These are phyloP conservation scores for Hemileia vastatrix DNA, from an alignment of 1,284 basidiomycete species.

Conservation along the genomic window DNA sequence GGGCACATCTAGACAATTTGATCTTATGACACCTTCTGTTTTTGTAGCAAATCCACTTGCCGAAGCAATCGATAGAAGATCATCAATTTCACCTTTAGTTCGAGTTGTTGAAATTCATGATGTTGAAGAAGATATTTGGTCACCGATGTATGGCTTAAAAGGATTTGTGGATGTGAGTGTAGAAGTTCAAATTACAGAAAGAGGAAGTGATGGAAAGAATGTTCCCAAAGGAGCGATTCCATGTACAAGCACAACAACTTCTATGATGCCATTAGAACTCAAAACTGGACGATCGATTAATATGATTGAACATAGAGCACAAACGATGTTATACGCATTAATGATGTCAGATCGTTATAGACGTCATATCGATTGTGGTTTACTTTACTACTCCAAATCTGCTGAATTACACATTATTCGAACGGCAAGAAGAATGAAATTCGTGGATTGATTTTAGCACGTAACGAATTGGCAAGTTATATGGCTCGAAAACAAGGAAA, in stretches of 20 bases:
- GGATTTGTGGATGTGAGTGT: slow-evolving; percentile 90
- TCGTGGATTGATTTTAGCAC: slow-evolving; percentile 63
- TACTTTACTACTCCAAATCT: slow-evolving; percentile 87
- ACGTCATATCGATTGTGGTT: slow-evolving; percentile 57
- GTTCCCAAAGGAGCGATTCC: slow-evolving; percentile 31
- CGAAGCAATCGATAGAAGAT: too few species aligned
- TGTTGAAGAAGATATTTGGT: slow-evolving; percentile 95
- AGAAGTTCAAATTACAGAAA: too few species aligned
- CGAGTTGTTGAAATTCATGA: too few species aligned
- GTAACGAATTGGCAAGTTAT: slow-evolving; percentile 77
- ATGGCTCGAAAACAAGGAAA: slow-evolving; percentile 49
- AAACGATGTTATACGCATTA: slow-evolving; percentile 93
- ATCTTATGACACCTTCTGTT: too few species aligned
- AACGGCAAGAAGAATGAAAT: slow-evolving; percentile 68
- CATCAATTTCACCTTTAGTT: too few species aligned
- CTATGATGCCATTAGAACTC: slow-evolving; percentile 76
- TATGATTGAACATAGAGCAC: slow-evolving; percentile 84
- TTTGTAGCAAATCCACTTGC: too few species aligned
- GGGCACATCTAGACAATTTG: too few species aligned
- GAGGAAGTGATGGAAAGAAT: slow-evolving; percentile 6
- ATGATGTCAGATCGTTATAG: slow-evolving; percentile 82
- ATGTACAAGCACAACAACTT: slow-evolving; percentile 8
- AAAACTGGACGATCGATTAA: slow-evolving; percentile 75
- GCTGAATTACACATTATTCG: slow-evolving; percentile 73
- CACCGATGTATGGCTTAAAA: slow-evolving; percentile 83